These are phyloP conservation scores for Castanospermum australe DNA, from an alignment of 306 rosid species.

Conservation along the genomic window DNA sequence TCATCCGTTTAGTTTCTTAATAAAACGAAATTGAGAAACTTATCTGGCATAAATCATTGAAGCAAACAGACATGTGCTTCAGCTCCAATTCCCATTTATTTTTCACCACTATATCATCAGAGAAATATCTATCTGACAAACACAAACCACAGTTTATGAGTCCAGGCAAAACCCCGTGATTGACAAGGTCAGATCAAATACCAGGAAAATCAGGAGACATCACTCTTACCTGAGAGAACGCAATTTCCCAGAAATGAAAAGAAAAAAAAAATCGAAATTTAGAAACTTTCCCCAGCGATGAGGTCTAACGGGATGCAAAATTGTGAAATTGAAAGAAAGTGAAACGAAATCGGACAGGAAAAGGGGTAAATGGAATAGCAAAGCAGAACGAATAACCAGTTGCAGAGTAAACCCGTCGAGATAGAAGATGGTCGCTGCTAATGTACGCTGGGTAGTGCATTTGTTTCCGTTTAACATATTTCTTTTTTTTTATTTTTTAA, in stretches of 20 bases:
- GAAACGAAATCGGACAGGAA: not conserved
- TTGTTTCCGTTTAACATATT: not conserved
- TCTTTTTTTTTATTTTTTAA: not conserved
- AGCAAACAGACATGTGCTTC: not conserved
- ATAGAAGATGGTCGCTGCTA: conserved; percentile 20
- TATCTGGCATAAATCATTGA: not conserved
- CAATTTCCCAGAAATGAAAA: not conserved
- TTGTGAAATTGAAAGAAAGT: not conserved
- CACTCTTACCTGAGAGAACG: conserved; percentile 24
- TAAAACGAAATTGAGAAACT: not conserved
- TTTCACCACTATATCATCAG: no score
- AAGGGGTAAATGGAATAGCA: not conserved
- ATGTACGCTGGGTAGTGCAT: conserved; percentile 19
- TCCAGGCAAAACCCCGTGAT: not conserved
- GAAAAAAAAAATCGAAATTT: not conserved
- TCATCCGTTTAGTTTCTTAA: not conserved
- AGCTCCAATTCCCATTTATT: not conserved
- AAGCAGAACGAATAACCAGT: conserved; percentile 29
- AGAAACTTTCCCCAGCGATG: not conserved
- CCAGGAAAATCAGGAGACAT: not conserved
- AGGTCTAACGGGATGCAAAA: not conserved
- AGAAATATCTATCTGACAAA: not conserved
- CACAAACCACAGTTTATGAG: not conserved
- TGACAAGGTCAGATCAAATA: not conserved
- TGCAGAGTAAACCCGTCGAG: conserved; percentile 11